Conservation (phyloP, 2,329 filamentous ascomycete species). For the Aspergillus aculeatus region DNA sequence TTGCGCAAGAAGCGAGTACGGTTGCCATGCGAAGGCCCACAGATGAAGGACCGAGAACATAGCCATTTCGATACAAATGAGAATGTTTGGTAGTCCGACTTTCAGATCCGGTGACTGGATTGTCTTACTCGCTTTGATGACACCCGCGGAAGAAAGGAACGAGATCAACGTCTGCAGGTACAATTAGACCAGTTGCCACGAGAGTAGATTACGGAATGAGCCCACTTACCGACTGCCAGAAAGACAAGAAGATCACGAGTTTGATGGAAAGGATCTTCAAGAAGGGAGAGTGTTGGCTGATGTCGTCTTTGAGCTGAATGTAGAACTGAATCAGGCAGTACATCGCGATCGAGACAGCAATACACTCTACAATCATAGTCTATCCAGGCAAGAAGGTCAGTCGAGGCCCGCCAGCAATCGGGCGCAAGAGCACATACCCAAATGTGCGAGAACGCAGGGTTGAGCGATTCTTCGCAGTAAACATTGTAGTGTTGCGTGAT, state of each 20-base stretch:
- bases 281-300: constrained; percentile 69
- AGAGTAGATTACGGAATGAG: background rate
- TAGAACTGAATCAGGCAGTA: constrained; percentile 88
- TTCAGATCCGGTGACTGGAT: constrained; percentile 74
- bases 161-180: constrained; percentile 54
- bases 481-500: constrained; percentile 65
- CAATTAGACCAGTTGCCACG: background rate
- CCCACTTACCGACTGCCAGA: constrained; percentile 68
- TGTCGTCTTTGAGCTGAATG: constrained; percentile 67
- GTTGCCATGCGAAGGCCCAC: constrained; percentile 76
- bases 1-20: constrained; percentile 60
- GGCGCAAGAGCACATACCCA: constrained; percentile 60
- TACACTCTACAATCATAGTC: constrained; percentile 66
- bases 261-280: constrained; percentile 85
- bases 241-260: constrained; percentile 85
- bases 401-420: background rate
- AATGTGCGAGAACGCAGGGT: constrained; percentile 75
- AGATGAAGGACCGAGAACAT: constrained; percentile 75
- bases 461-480: constrained; percentile 78
- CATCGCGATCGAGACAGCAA: constrained; percentile 79
- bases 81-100: constrained; percentile 73
- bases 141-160: constrained; percentile 60
- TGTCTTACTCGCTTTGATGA: constrained; percentile 61
- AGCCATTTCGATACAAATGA: constrained; percentile 83
- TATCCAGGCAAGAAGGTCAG: constrained; percentile 30